Evolutionary conservation across 2,329 filamentous ascomycete species (phyloP).

Genomic region (Fusarium mexicanum): DNA sequence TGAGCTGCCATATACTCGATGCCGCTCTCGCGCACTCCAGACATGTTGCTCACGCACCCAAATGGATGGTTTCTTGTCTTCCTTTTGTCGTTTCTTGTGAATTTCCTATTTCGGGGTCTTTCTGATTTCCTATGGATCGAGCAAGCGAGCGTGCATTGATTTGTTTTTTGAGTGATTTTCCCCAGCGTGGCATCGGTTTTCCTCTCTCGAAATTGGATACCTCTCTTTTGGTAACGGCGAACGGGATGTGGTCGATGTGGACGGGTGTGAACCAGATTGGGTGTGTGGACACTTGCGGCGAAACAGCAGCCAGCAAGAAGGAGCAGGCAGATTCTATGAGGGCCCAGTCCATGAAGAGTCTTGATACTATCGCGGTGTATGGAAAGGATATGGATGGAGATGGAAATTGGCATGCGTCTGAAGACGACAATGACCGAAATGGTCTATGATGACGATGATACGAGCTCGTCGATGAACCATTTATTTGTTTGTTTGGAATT

Average conservation of each 20-base stretch:
- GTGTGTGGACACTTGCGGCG: slow-evolving; percentile 26
- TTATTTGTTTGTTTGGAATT: slow-evolving; percentile 32
- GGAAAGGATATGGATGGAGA: slow-evolving; percentile 12
- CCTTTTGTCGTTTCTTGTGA: slow-evolving; percentile 44
- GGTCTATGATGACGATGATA: slow-evolving; percentile 43
- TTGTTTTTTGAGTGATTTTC: slow-evolving; percentile 46
- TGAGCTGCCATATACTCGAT: slow-evolving; percentile 45
- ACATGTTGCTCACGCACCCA: slow-evolving; percentile 62
- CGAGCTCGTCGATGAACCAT: slow-evolving; percentile 40
- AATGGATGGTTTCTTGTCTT: slow-evolving; percentile 50
- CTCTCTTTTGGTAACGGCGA: slow-evolving; percentile 38
- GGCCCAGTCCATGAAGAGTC: slow-evolving; percentile 41
- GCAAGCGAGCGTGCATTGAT: slow-evolving; percentile 50
- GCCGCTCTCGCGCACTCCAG: slow-evolving; percentile 51
- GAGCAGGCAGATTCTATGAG: slow-evolving; percentile 40
- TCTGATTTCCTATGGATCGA: slow-evolving; percentile 49
- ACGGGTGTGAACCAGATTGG: slow-evolving; percentile 3
- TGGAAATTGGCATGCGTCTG: slow-evolving; percentile 34
- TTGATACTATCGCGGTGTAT: slow-evolving; percentile 34
- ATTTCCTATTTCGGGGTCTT: slow-evolving; percentile 45
- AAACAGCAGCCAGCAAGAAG: slow-evolving; percentile 37
- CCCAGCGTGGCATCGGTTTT: slow-evolving; percentile 38
- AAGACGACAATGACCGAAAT: slow-evolving; percentile 40
- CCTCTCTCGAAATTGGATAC: slow-evolving; percentile 41
- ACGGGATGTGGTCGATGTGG: slow-evolving; percentile 19